A percentile compares a stretch with the other conserved stretches of the same genome.
phyloP scores from a whole-genome alignment of 2,329 filamentous ascomycete species.

The Clarireedia hainanense region DNA sequence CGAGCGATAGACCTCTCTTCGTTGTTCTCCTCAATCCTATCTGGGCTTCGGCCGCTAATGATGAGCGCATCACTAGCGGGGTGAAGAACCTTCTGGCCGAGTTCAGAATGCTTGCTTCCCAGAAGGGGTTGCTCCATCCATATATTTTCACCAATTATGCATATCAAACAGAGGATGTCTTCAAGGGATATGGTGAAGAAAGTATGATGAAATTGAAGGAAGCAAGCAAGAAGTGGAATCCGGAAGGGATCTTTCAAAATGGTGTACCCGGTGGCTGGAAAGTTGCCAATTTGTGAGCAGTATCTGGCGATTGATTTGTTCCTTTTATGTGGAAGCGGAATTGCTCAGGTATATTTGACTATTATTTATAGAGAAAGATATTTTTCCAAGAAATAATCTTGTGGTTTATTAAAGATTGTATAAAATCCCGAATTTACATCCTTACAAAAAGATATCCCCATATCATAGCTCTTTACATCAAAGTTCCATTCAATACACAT shows the following conservation, averaged over 20 bases:
- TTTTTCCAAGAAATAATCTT: no score
- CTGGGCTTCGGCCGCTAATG: background rate
- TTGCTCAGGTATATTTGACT: no score
- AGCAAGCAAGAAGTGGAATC: slow-evolving; percentile 31
- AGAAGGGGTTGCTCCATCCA: background rate
- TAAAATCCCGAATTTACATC: no score
- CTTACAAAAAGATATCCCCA: no score
- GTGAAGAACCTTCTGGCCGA: background rate
- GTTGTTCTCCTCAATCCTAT: background rate
- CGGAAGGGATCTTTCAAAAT: slow-evolving; percentile 31
- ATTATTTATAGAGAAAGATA: no score
- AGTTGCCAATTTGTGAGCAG: no score
- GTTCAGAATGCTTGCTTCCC: slow-evolving; percentile 1
- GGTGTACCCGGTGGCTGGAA: slow-evolving; percentile 19
- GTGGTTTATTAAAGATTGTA: no score
- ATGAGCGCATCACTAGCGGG: background rate
- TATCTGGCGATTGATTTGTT: no score
- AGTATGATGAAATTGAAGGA: slow-evolving; percentile 31
- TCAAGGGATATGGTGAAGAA: slow-evolving; percentile 33
- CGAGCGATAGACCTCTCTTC: slow-evolving; percentile 1
- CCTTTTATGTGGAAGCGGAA: no score
- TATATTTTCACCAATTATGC: slow-evolving; percentile 39
- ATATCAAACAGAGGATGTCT: slow-evolving; percentile 32
- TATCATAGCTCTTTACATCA: no score
- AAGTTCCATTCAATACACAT: no score